Evolutionary conservation across 2,329 filamentous ascomycete species (phyloP), one percentile per base, ranked within the genome.

Genomic region (Fusarium dlaminii): DNA sequence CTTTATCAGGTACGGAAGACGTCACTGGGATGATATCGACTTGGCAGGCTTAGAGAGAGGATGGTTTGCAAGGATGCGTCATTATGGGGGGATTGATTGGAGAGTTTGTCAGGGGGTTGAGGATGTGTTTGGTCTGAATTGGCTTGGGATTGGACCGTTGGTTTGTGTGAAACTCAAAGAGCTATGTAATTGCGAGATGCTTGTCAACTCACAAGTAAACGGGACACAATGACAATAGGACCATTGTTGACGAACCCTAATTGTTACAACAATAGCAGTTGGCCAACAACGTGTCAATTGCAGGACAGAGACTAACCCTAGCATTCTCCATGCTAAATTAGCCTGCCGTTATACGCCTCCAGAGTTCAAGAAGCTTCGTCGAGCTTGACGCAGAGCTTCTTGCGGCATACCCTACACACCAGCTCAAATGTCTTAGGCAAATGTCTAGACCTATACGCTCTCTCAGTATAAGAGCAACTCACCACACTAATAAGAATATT

Each of bases 1-100:
- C 54, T 54, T 59, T 51, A 40, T 54, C 64, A 76, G 70, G 73
- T 64, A 76, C 73, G 54, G 66, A 66, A 66, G 66, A 75, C 74
- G 74, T 75, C 74, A 75, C 74, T 66, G 52, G 62, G 59, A 60
- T 45, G 52, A 58, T 72, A 40, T 51, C 29, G 57, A 70, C 73
- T 74, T 75, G 73, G 73, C 73, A 74, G 20, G 37, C 34, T 66
- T 40, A 36, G 42, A 46, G 36, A 48, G 32, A 54, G 32, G 32
- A 49, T 14, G 36, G 40, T 46, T 30, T 70, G 30, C 36, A 29
- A 48, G 66, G 68, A 58, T 74, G 63, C 70, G 61, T 69, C 72
- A 74, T 75, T 58, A 48, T 48, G 4, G 27, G 20, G 22, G 13
- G 22, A 54, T 42, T 22, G 40, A 45, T 40, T 46, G 49, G 46